These are phyloP conservation scores for Yamadazyma ubonensis DNA, from an alignment of 805 yeast species.

Conservation along the genomic window DNA sequence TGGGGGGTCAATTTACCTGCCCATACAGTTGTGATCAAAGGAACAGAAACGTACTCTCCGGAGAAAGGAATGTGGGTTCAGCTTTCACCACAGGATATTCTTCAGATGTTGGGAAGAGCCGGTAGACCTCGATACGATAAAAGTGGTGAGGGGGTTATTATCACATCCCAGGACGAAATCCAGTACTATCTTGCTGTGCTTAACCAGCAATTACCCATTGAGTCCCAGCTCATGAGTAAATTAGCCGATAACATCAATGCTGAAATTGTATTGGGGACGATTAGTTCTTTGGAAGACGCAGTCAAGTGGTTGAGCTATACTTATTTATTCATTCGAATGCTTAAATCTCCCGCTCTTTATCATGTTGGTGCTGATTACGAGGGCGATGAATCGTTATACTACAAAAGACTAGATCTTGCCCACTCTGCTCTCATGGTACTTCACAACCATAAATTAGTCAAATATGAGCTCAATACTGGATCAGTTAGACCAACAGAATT, in stretches of 20 bases:
- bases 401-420: slow-evolving; percentile 62
- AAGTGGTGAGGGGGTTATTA: slow-evolving; percentile 90
- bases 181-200: slow-evolving; percentile 88
- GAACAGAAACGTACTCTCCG: slow-evolving; percentile 92
- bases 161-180: slow-evolving; percentile 81
- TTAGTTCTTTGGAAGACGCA: slow-evolving; percentile 62
- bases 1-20: slow-evolving; percentile 98
- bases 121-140: slow-evolving; percentile 95
- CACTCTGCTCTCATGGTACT: slow-evolving; percentile 74
- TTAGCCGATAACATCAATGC: slow-evolving; percentile 81
- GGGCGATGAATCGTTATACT: slow-evolving; percentile 45
- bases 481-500: slow-evolving; percentile 50
- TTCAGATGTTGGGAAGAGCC: slow-evolving; percentile 98
- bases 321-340: slow-evolving; percentile 77
- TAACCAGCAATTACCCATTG: slow-evolving; percentile 90
- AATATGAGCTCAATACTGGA: slow-evolving; percentile 54
- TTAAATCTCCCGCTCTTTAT: slow-evolving; percentile 67
- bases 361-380: slow-evolving; percentile 68
- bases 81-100: slow-evolving; percentile 89
- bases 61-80: slow-evolving; percentile 87
- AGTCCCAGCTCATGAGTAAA: slow-evolving; percentile 74
- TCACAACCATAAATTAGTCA: slow-evolving; percentile 53
- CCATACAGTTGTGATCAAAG: slow-evolving; percentile 89
- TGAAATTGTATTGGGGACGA: slow-evolving; percentile 74
- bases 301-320: slow-evolving; percentile 77